These are phyloP conservation scores for Lolium multiflorum DNA, from an alignment of 176 grass and related monocot species.

Conservation along the genomic window DNA sequence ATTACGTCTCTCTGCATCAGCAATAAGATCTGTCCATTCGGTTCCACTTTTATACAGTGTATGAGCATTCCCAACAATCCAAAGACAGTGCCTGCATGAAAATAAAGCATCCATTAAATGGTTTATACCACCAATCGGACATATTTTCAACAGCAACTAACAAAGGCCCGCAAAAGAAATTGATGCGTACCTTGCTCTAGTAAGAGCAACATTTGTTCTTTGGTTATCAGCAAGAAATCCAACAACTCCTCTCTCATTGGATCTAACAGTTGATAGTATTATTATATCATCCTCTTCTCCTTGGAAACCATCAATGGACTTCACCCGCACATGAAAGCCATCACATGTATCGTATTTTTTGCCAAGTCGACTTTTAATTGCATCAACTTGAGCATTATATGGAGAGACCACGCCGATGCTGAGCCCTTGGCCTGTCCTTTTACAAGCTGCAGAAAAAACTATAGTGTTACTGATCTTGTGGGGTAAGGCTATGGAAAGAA, in stretches of 20 bases:
- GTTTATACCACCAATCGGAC: neutral
- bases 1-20: conserved; percentile 53
- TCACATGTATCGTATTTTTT: conserved; percentile 42
- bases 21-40: conserved; percentile 60
- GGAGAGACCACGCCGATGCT: conserved; percentile 75
- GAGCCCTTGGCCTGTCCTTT: conserved; percentile 39
- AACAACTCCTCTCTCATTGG: conserved; percentile 54
- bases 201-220: conserved; percentile 83
- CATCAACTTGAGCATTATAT: conserved; percentile 64
- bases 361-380: conserved; percentile 64
- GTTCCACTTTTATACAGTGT: conserved; percentile 59
- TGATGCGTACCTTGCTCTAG: conserved; percentile 74
- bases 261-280: conserved; percentile 80
- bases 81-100: conserved; percentile 78
- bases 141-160: conserved; percentile 5
- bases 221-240: conserved; percentile 70
- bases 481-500: neutral
- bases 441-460: conserved; percentile 52
- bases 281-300: conserved; percentile 82
- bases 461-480: neutral
- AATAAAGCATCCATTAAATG: conserved; percentile 28
- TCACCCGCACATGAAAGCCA: conserved; percentile 68
- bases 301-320: conserved; percentile 81
- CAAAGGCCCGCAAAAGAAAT: neutral
- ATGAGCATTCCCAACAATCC: conserved; percentile 73